These are phyloP conservation scores for Tylopilus plumbeoviolaceoides DNA, from an alignment of 768 basidiomycete genomes.

Conservation along the genomic window DNA sequence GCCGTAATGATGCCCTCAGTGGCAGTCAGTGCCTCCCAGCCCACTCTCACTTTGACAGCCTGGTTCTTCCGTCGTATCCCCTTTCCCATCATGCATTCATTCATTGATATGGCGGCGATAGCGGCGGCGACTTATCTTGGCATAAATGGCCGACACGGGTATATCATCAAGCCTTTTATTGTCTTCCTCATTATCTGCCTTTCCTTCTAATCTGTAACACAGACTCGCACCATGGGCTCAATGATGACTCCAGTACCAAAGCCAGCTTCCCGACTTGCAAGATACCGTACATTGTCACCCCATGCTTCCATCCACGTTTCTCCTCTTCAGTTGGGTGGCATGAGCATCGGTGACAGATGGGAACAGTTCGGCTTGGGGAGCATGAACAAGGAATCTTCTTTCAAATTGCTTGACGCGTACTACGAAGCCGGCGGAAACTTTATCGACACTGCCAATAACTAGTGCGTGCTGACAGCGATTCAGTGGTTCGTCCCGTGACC, in stretches of 20 bases:
- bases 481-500: neutral
- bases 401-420: conserved; percentile 45
- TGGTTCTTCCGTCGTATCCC: neutral
- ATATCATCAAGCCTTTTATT: neutral
- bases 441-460: conserved; percentile 46
- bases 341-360: conserved; percentile 43
- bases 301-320: conserved; percentile 40
- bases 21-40: neutral
- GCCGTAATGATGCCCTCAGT: neutral
- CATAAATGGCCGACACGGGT: neutral
- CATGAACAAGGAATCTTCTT: conserved; percentile 40
- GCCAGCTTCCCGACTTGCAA: conserved; percentile 29
- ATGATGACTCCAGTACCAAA: conserved; percentile 12
- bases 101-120: neutral
- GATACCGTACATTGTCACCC: conserved; percentile 35
- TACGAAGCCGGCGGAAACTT: conserved; percentile 46
- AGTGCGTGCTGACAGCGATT: conserved; percentile 24
- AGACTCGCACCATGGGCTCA: neutral
- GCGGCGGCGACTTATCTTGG: neutral
- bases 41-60: neutral
- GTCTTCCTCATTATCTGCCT: neutral
- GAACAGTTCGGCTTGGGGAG: conserved; percentile 27
- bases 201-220: conserved; percentile 10
- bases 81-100: neutral
- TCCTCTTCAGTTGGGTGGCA: conserved; percentile 39